Conservation (phyloP, 805 yeast species). For the Schwanniomyces pseudopolymorphus region DNA sequence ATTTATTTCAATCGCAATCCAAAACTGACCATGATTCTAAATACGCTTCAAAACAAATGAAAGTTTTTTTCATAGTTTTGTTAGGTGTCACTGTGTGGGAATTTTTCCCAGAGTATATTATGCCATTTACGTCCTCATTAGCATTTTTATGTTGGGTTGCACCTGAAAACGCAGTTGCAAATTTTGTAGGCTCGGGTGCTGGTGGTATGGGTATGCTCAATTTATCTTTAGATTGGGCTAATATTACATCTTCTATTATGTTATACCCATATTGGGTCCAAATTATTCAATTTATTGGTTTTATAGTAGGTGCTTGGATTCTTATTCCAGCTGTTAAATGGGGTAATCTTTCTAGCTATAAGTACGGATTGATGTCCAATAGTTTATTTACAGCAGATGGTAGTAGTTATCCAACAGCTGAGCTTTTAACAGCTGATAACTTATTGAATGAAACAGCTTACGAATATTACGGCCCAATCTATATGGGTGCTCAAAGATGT, state of each 20-base stretch:
- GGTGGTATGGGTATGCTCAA: constrained; percentile 54
- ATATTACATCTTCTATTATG: constrained; percentile 51
- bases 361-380: constrained; percentile 49
- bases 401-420: constrained; percentile 38
- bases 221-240: constrained; percentile 52
- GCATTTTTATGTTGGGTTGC: constrained; percentile 52
- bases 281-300: constrained; percentile 47
- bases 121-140: constrained; percentile 49
- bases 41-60: constrained; percentile 29
- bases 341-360: constrained; percentile 29
- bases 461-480: constrained; percentile 43
- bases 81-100: constrained; percentile 43
- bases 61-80: constrained; percentile 35
- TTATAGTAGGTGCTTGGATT: constrained; percentile 48
- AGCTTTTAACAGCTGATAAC: constrained; percentile 40
- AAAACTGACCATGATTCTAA: constrained; percentile 15
- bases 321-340: constrained; percentile 49
- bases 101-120: constrained; percentile 47
- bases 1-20: constrained; percentile 35
- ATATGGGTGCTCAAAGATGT: constrained; percentile 48
- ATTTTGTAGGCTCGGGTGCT: constrained; percentile 51
- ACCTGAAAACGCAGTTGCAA: constrained; percentile 38
- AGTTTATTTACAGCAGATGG: constrained; percentile 39
- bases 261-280: constrained; percentile 54
- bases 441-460: constrained; percentile 47